These are phyloP conservation scores for Ceratocystis albifundus DNA, from an alignment of 2,329 filamentous ascomycete species.

Conservation along the genomic window DNA sequence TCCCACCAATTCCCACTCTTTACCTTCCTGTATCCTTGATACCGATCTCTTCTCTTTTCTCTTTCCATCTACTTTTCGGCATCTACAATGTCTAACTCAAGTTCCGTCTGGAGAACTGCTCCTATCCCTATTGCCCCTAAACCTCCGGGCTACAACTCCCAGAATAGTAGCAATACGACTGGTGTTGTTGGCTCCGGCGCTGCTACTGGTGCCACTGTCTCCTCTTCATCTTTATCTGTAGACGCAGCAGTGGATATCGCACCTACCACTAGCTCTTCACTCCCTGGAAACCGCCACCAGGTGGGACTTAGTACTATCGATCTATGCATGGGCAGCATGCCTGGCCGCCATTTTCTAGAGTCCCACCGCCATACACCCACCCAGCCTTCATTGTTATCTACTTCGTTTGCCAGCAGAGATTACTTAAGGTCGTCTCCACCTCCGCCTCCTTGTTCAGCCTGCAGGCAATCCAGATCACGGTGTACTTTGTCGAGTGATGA, in stretches of 20 bases:
- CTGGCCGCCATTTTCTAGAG: conserved; percentile 20
- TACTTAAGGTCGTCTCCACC: conserved; percentile 25
- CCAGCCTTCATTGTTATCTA: background rate
- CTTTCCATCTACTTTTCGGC: too few species aligned
- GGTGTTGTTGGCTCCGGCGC: conserved; percentile 30
- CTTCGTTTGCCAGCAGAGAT: conserved; percentile 39
- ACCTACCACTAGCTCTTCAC: conserved; percentile 15
- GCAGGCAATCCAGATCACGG: conserved; percentile 59
- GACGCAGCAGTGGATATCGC: background rate
- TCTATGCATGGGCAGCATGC: conserved; percentile 40
- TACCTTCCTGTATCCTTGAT: background rate
- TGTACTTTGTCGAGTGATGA: conserved; percentile 61
- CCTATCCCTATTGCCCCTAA: conserved; percentile 56
- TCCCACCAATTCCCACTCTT: too few species aligned
- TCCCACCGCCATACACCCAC: conserved; percentile 7
- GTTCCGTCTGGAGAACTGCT: conserved; percentile 47
- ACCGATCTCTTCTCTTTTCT: background rate
- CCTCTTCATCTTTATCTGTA: background rate
- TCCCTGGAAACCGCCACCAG: conserved; percentile 30
- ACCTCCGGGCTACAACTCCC: conserved; percentile 33
- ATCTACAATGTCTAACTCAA: conserved; percentile 42
- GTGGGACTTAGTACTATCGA: conserved; percentile 40
- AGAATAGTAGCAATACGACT: background rate
- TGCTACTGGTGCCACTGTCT: conserved; percentile 22
- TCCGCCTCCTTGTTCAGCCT: conserved; percentile 54